phyloP scores from a whole-genome alignment of 805 yeast genomes.

The Monosporozyma aerobia region DNA sequence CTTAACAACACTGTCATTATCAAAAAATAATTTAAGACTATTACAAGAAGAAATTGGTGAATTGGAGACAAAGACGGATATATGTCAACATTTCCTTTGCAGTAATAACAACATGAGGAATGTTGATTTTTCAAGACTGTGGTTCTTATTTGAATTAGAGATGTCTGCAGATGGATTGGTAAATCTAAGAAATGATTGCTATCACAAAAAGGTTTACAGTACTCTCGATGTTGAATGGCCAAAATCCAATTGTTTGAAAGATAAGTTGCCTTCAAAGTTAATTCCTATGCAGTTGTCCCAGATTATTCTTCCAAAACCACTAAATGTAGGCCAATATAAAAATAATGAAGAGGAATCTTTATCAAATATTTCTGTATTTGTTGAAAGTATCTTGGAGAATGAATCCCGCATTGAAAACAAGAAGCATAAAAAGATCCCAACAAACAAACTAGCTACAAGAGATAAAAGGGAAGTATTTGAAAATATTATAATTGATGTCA shows the following conservation, averaged over 20 bases:
- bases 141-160: slow-evolving; percentile 29
- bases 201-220: slow-evolving; percentile 19
- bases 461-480: slow-evolving; percentile 16
- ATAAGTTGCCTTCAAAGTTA: slow-evolving; percentile 4
- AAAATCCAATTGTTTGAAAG: slow-evolving; percentile 7
- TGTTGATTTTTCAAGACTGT: slow-evolving; percentile 12
- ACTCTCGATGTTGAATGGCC: slow-evolving; percentile 17
- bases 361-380: slow-evolving; percentile 6
- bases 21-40: slow-evolving; percentile 10
- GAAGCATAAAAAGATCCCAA: slow-evolving; percentile 9
- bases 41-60: slow-evolving; percentile 17
- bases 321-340: background rate
- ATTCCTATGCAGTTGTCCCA: slow-evolving; percentile 10
- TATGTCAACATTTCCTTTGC: slow-evolving; percentile 18
- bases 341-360: background rate
- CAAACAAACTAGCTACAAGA: slow-evolving; percentile 12
- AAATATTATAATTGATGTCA: slow-evolving; percentile 9
- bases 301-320: slow-evolving; percentile 8
- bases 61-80: slow-evolving; percentile 8
- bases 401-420: background rate
- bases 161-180: slow-evolving; percentile 15
- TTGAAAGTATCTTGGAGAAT: slow-evolving; percentile 11
- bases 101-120: slow-evolving; percentile 8
- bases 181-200: slow-evolving; percentile 25
- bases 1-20: slow-evolving; percentile 6